These are phyloP conservation scores for Tubosaeta brunneosetosa DNA, from an alignment of 768 basidiomycete genomes.

Conservation along the genomic window DNA sequence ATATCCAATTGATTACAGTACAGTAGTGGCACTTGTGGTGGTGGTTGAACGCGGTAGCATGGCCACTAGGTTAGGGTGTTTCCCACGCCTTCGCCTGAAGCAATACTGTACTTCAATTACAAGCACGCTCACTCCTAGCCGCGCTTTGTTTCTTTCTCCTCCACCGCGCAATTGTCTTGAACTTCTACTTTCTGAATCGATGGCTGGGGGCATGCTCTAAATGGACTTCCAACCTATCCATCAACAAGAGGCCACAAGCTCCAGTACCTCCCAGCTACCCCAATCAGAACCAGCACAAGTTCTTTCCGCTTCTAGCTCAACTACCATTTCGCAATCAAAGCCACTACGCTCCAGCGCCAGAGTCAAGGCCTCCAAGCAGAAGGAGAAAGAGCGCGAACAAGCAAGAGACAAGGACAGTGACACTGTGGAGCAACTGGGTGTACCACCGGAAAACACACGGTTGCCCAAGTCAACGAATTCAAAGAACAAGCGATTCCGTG, in stretches of 20 bases:
- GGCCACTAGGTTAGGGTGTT: constrained; percentile 9
- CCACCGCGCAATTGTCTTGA: constrained; percentile 22
- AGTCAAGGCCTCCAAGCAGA: constrained; percentile 71
- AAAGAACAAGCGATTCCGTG: constrained; percentile 50
- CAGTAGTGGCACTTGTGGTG: neutral
- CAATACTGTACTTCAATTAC: constrained; percentile 23
- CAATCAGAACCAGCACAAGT: constrained; percentile 32
- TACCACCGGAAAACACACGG: constrained; percentile 42
- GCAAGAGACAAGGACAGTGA: constrained; percentile 53
- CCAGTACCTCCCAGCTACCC: constrained; percentile 45
- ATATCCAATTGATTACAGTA: too few relatives aligned
- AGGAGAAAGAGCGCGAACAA: constrained; percentile 53
- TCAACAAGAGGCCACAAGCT: constrained; percentile 66
- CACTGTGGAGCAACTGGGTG: constrained; percentile 38
- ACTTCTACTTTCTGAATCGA: constrained; percentile 46
- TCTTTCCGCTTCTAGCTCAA: constrained; percentile 34
- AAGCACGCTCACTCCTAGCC: constrained; percentile 18
- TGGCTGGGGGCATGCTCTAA: constrained; percentile 87
- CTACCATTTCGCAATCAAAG: constrained; percentile 46
- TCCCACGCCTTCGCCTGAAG: constrained; percentile 30
- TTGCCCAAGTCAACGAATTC: constrained; percentile 34
- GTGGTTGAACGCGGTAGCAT: neutral
- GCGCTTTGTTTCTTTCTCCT: constrained; percentile 22
- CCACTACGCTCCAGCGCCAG: constrained; percentile 70
- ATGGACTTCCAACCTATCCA: constrained; percentile 82